Percentiles rank a stretch among this genome's conserved stretches.
phyloP scores from a whole-genome alignment of 2,329 filamentous ascomycete species.

The Ophiocordyceps australis region DNA sequence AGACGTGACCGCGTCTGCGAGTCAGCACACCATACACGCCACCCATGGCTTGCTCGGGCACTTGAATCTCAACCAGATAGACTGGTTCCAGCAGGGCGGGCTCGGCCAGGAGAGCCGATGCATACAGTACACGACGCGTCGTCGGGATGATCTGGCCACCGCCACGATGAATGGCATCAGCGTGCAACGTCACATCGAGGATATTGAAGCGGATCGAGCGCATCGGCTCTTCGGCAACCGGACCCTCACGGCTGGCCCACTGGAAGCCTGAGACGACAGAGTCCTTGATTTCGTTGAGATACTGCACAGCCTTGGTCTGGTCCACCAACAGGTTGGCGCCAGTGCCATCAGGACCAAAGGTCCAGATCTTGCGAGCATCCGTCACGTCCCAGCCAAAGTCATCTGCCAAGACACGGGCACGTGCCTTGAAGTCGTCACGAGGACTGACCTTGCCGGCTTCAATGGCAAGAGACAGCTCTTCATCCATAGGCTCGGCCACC shows the following conservation, averaged over 20 bases:
- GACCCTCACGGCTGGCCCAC: slow-evolving; percentile 96
- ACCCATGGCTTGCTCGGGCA: slow-evolving; percentile 96
- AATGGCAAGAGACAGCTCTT: slow-evolving; percentile 83
- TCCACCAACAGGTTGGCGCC: slow-evolving; percentile 98
- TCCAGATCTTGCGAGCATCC: slow-evolving; percentile 99
- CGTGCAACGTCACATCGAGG: slow-evolving; percentile 97
- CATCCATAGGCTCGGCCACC: slow-evolving; percentile 72
- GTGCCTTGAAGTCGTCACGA: slow-evolving; percentile 97
- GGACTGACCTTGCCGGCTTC: slow-evolving; percentile 82
- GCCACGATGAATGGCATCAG: slow-evolving; percentile 99
- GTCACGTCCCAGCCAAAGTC: slow-evolving; percentile 99
- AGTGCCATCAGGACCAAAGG: slow-evolving; percentile 93
- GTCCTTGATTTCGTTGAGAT: slow-evolving; percentile 99
- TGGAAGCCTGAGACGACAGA: slow-evolving; percentile 99
- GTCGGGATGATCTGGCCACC: slow-evolving; percentile 98
- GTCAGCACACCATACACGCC: slow-evolving; percentile 99
- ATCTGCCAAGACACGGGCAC: slow-evolving; percentile 89
- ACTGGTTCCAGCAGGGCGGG: slow-evolving; percentile 90
- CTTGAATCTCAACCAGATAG: slow-evolving; percentile 98
- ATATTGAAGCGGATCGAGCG: slow-evolving; percentile 96
- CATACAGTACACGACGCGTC: slow-evolving; percentile 92
- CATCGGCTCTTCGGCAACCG: slow-evolving; percentile 96
- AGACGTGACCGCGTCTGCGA: slow-evolving; percentile 96
- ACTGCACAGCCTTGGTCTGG: slow-evolving; percentile 99
- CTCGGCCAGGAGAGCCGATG: slow-evolving; percentile 75